phyloP scores from a whole-genome alignment of 1,139 yeast species.

The Nadsonia starkeyi-henricii region DNA sequence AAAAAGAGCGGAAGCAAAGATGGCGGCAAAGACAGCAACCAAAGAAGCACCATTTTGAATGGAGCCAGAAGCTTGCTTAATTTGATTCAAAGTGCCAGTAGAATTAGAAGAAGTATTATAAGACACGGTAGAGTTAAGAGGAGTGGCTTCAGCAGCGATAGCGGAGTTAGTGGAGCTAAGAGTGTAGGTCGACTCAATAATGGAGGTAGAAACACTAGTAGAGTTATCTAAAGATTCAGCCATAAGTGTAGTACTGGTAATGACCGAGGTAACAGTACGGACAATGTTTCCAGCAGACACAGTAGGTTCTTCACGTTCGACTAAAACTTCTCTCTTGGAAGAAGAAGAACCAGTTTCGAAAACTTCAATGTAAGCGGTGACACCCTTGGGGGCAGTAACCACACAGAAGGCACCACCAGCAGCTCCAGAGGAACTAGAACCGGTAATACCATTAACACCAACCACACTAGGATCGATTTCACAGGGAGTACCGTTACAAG shows the following conservation, averaged over 20 bases:
- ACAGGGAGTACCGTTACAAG: slow-evolving; percentile 65
- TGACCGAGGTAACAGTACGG: slow-evolving; percentile 12
- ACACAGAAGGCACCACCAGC: slow-evolving; percentile 63
- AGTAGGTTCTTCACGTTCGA: slow-evolving; percentile 10
- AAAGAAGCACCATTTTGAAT: neutral
- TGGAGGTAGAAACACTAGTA: slow-evolving; percentile 9
- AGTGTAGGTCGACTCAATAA: slow-evolving; percentile 9
- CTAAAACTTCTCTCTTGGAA: slow-evolving; percentile 1
- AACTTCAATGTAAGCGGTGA: slow-evolving; percentile 60
- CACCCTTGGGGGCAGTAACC: slow-evolving; percentile 54
- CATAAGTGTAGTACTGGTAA: slow-evolving; percentile 16
- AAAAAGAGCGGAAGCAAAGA: neutral
- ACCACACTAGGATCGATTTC: slow-evolving; percentile 58
- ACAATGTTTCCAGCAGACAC: slow-evolving; percentile 11
- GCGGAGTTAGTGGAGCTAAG: slow-evolving; percentile 12
- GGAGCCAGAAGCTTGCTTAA: neutral
- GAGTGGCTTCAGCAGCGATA: slow-evolving; percentile 10
- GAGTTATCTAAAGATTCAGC: slow-evolving; percentile 12
- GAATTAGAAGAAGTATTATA: neutral
- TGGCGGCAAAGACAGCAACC: neutral
- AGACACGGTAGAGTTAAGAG: slow-evolving; percentile 12
- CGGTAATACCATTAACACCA: slow-evolving; percentile 43
- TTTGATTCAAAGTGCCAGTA: neutral
- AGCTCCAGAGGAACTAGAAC: slow-evolving; percentile 34
- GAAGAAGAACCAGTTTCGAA: slow-evolving; percentile 27